Base-by-base conservation (phyloP, 2,329 filamentous ascomycete species). In the Colletotrichum sp. region DNA sequence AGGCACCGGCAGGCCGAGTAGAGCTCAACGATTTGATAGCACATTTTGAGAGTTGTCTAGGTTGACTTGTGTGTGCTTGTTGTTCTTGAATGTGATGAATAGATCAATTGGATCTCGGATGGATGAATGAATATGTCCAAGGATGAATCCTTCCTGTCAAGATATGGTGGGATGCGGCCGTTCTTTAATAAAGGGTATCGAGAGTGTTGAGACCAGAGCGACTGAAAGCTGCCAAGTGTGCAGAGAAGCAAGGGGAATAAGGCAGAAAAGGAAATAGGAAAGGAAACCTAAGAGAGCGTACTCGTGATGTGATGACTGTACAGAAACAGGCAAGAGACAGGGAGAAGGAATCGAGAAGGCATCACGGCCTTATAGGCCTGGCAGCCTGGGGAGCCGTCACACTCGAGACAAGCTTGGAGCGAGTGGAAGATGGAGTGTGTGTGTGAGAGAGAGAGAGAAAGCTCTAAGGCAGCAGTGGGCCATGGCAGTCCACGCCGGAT, bases 1-100 rank as follows among this genome's bases (percentile, higher is more conserved):
- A 96, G 89, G 86, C 96, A 98, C 78, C 92, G 91, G 89, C 96
- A 98, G 71, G 94, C 94, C 71, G 95, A 93, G 88, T 96, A 98
- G 74, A 95, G 90, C 85, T 98, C 96, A 80, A 96, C 88, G 77
- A 98, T 86, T 86, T 96, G 94, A 82, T 95, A 96, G 82, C 96
- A 98, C 96, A 98, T 98, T 76, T 78, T 88, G 83, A 72, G 32
- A 28, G 48, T 61, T 63, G 32, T 30, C 18, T 36, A 55, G 16
- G 30, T 36, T 69, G 63, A 55, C 34, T 32, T 48, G 56, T 34
- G 12, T 43, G 34, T 32, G 26, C n/a, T 14, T 34, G 14, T 21
- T 38, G 26, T 52, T 38, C 12, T 36, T 69, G 16, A 38, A 26
- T 59, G 18, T 21, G 52, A 24, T 34, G 28, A 38, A n/a, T 38